Conservation (phyloP, 768 basidiomycete genomes). For the Pulveroboletus sp. region DNA sequence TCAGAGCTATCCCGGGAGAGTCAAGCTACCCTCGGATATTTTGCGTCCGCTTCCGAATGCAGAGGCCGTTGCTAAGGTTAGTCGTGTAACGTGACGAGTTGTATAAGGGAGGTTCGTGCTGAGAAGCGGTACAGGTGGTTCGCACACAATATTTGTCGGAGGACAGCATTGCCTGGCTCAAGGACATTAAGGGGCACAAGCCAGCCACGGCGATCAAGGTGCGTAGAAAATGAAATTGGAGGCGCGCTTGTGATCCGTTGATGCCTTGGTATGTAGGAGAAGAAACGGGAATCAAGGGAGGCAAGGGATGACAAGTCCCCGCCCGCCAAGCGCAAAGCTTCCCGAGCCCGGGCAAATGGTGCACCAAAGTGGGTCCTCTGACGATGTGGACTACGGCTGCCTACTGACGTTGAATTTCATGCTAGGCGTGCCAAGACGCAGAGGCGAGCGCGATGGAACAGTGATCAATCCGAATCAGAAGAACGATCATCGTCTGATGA, state of each 20-base stretch:
- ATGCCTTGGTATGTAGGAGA: slow-evolving; percentile 29
- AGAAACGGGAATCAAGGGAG: slow-evolving; percentile 34
- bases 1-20: slow-evolving; percentile 72
- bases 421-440: slow-evolving; percentile 27
- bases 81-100: not conserved
- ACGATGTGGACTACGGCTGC: not conserved
- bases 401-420: slow-evolving; percentile 5
- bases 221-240: slow-evolving; percentile 5
- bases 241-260: slow-evolving; percentile 3
- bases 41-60: slow-evolving; percentile 63
- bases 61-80: slow-evolving; percentile 62
- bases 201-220: slow-evolving; percentile 29
- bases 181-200: slow-evolving; percentile 40
- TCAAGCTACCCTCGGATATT: slow-evolving; percentile 79
- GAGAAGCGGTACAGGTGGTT: slow-evolving; percentile 45
- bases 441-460: slow-evolving; percentile 28
- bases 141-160: slow-evolving; percentile 66
- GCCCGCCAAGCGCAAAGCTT: slow-evolving; percentile 50
- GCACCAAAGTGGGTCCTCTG: slow-evolving; percentile 20
- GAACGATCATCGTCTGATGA: slow-evolving; percentile 23
- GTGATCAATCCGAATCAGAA: slow-evolving; percentile 31
- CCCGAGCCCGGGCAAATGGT: slow-evolving; percentile 29
- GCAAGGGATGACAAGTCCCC: slow-evolving; percentile 49
- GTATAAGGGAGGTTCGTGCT: not conserved
- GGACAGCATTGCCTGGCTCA: slow-evolving; percentile 53